Percentiles rank a stretch among this genome's conserved stretches.
Conservation (phyloP, 345 rosid genomes). For the Eucalyptus polybractea region DNA sequence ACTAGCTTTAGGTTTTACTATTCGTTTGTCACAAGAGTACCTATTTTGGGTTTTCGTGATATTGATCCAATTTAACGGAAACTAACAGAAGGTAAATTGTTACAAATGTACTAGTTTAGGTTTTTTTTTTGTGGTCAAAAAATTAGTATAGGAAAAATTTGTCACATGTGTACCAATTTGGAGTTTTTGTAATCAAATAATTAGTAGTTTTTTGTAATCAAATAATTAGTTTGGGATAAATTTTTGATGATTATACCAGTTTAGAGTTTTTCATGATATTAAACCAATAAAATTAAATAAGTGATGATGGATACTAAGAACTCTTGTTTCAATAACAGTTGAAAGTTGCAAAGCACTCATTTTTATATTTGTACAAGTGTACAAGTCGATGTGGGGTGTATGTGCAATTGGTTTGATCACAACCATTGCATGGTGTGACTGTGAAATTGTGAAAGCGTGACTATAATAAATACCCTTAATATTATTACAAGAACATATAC, state of each 20-base stretch:
- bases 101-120: not conserved
- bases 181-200: too few relatives aligned
- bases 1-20: not conserved
- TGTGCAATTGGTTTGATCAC: not conserved
- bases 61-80: too few relatives aligned
- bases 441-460: accelerated
- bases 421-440: not conserved
- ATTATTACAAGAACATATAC: not conserved
- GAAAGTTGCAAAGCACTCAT: not conserved
- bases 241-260: accelerated
- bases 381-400: not conserved
- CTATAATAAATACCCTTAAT: not conserved
- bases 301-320: not conserved
- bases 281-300: not conserved
- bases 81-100: too few relatives aligned
- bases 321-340: not conserved
- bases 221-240: too few relatives aligned
- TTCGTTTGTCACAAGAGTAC: not conserved
- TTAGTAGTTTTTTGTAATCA: too few relatives aligned
- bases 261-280: too few relatives aligned
- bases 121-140: too few relatives aligned
- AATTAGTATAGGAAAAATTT: too few relatives aligned
- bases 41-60: too few relatives aligned
- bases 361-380: not conserved
- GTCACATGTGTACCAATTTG: too few relatives aligned